Conservation (phyloP, 331 rosid species). For the Acacia pycnantha region DNA sequence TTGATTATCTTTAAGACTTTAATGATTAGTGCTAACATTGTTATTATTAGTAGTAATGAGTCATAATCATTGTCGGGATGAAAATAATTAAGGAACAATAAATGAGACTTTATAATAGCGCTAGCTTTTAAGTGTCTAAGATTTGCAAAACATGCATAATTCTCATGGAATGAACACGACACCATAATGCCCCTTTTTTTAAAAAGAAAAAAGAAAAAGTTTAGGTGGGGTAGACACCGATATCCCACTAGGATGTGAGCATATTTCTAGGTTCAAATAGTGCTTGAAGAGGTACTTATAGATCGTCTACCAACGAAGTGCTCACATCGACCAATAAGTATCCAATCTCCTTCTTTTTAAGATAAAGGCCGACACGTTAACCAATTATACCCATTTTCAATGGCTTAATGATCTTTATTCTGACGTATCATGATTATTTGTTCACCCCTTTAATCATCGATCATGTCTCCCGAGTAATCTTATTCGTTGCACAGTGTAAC, state of each 20-base stretch:
- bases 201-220: too few species aligned
- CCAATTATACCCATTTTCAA: too few species aligned
- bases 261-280: too few species aligned
- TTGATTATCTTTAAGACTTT: background rate
- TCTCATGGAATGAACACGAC: background rate
- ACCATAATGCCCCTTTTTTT: too few species aligned
- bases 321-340: too few species aligned
- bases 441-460: background rate
- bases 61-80: constrained; percentile 20
- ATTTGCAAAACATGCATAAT: constrained; percentile 21
- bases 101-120: background rate
- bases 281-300: too few species aligned
- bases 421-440: background rate
- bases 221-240: too few species aligned
- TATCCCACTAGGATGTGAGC: too few species aligned
- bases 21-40: background rate
- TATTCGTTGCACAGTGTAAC: background rate
- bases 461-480: background rate
- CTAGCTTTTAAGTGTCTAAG: constrained; percentile 16
- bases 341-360: too few species aligned
- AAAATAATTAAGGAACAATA: background rate
- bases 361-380: too few species aligned
- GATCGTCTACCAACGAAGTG: too few species aligned
- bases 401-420: too few species aligned
- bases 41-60: background rate